A percentile compares a stretch with the other conserved stretches of the same genome.
These are phyloP conservation scores for Castanea crenata DNA, from an alignment of 306 rosid species.

Conservation along the genomic window DNA sequence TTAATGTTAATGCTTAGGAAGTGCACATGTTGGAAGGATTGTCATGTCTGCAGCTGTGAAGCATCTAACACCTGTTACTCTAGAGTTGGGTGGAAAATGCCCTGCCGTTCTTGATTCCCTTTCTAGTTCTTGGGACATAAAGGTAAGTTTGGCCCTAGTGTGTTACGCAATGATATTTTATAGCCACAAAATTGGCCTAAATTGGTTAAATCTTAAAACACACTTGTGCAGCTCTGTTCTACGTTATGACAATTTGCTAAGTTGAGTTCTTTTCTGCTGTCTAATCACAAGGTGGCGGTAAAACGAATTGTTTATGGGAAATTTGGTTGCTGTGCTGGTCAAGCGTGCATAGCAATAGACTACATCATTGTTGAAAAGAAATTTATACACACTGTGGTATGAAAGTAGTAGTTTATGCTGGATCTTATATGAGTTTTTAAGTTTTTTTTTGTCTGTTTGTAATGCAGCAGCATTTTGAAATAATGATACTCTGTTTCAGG, in stretches of 20 bases:
- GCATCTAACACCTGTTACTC: slow-evolving; percentile 64
- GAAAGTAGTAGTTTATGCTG: not conserved
- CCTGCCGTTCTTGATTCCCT: slow-evolving; percentile 73
- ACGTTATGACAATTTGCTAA: not conserved
- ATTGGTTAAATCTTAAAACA: too few relatives aligned
- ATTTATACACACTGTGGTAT: slow-evolving; percentile 50
- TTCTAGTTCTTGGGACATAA: slow-evolving; percentile 48
- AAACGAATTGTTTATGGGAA: slow-evolving; percentile 55
- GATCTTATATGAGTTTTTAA: not conserved
- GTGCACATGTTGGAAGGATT: slow-evolving; percentile 46
- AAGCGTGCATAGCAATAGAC: slow-evolving; percentile 74
- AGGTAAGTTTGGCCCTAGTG: slow-evolving; percentile 29
- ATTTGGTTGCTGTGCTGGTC: slow-evolving; percentile 76
- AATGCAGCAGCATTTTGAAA: not conserved
- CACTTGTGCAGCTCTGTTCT: not conserved
- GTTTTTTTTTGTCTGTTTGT: not conserved
- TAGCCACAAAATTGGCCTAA: too few relatives aligned
- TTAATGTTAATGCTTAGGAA: slow-evolving; percentile 40
- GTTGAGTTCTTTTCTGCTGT: not conserved
- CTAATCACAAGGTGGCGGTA: slow-evolving; percentile 46
- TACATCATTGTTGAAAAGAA: slow-evolving; percentile 57
- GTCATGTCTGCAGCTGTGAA: slow-evolving; percentile 70
- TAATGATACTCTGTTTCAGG: slow-evolving; percentile 25
- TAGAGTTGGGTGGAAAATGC: slow-evolving; percentile 85
- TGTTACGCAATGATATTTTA: not conserved